Evolutionary conservation across 352 stramenopile species (phyloP).

Genomic region (Globisporangium alternatum): DNA sequence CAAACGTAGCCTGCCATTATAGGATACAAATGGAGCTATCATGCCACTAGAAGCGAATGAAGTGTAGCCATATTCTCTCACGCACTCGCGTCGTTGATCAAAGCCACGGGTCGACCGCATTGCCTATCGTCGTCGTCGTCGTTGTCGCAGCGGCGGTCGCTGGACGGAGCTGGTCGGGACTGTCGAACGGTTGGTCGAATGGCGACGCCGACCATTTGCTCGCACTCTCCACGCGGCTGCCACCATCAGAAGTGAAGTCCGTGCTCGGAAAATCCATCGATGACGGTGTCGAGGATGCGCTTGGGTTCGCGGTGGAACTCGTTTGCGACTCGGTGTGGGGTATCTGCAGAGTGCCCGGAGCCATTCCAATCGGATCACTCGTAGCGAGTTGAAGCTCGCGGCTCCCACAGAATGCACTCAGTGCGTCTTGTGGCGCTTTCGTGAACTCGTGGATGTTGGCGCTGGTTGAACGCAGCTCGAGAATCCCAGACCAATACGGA

Average conservation of each 20-base stretch:
- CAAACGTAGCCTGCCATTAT: no score
- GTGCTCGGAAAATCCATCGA: constrained; percentile 2
- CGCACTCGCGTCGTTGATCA: neutral
- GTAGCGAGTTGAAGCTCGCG: constrained; percentile 5
- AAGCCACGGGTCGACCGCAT: neutral
- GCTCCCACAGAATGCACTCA: constrained; percentile 34
- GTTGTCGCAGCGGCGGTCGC: neutral
- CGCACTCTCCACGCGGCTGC: neutral
- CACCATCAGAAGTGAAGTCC: constrained; percentile 4
- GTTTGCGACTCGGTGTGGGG: neutral
- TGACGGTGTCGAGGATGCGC: neutral
- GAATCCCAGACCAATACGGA: constrained; percentile 28
- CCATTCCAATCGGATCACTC: neutral
- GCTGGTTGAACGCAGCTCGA: constrained; percentile 53
- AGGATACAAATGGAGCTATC: no score
- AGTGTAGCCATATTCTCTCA: no score
- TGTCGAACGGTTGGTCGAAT: constrained; percentile 2
- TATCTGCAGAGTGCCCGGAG: neutral
- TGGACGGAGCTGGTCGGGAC: constrained; percentile 2
- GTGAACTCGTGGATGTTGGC: constrained; percentile 42
- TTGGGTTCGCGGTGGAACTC: neutral
- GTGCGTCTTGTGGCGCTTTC: constrained; percentile 33
- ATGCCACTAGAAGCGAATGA: no score
- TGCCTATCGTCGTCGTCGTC: neutral
- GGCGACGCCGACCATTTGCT: constrained; percentile 1